Conservation (phyloP, 2,329 filamentous ascomycete species). For the Claviceps arundinis region DNA sequence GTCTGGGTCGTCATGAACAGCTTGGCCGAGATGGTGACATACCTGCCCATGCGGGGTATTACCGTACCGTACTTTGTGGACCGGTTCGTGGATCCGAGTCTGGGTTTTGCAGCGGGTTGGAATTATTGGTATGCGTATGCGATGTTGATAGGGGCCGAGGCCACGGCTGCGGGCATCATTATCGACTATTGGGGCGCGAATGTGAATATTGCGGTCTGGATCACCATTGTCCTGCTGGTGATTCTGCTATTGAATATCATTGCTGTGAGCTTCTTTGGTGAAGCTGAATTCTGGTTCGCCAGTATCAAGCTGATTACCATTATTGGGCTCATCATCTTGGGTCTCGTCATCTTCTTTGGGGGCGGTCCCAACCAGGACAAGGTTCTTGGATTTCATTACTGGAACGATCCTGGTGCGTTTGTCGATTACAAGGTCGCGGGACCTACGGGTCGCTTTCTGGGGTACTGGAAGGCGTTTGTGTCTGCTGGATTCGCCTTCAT, state of each 20-base stretch:
- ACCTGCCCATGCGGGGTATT: slow-evolving; percentile 41
- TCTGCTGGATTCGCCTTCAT: slow-evolving; percentile 50
- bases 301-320: slow-evolving; percentile 48
- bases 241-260: slow-evolving; percentile 43
- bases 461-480: slow-evolving; percentile 43
- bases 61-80: slow-evolving; percentile 43
- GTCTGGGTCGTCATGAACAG: slow-evolving; percentile 43
- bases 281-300: slow-evolving; percentile 49
- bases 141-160: slow-evolving; percentile 44
- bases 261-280: slow-evolving; percentile 43
- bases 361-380: slow-evolving; percentile 36
- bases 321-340: slow-evolving; percentile 41
- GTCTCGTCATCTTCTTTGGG: slow-evolving; percentile 42
- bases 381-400: slow-evolving; percentile 30
- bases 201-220: slow-evolving; percentile 43
- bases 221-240: slow-evolving; percentile 41
- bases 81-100: slow-evolving; percentile 40
- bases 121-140: slow-evolving; percentile 51
- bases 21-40: slow-evolving; percentile 41
- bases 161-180: slow-evolving; percentile 43
- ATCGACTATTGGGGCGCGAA: slow-evolving; percentile 46
- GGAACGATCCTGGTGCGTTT: slow-evolving; percentile 29
- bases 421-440: slow-evolving; percentile 33
- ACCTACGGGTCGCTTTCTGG: slow-evolving; percentile 39
- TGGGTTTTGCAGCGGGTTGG: slow-evolving; percentile 45